Evolutionary conservation across 192 early-diverging fungal species (phyloP), one percentile per base, ranked within the genome.

Genomic region (Coemansia sp.): DNA sequence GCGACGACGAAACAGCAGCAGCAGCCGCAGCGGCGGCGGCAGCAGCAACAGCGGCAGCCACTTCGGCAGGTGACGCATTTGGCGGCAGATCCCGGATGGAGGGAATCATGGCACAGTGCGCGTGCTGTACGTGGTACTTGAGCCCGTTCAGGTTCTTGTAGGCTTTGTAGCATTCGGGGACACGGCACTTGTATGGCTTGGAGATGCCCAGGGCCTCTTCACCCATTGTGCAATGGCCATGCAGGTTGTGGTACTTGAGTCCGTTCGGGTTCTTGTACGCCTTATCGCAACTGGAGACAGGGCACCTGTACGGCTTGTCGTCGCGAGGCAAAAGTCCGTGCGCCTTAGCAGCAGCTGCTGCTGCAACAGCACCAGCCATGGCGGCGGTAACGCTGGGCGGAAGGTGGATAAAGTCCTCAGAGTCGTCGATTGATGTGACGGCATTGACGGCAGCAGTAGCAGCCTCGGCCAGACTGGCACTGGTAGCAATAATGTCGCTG

Each of bases 211-310:
- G 86, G 40, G 84, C 81, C 16, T 91, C 92, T 39, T 88, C 88
- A 50, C 70, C 72, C 45, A 81, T 53, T 43, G 76, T 85, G 75
- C 92, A 92, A 75, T 99, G 97, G 16, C 95, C 95, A 71, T 99
- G 97, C 63, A 92, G 86, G 70, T 96, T 93, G 75, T 98, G 97
- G 85, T 99, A 98, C 78, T 99, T 99, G 58, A 98, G 86, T 9
- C 96, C 96, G 59, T 97, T 97, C 32, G 97, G 95, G 80, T 99
- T 99, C 84, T 99, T 99, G 86, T 99, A 99, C 8, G 94, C 89
- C 81, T 98, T 98, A 63, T 87, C 89, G 84, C 97, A 98, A 7
- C 94, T 94, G 7, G 73, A 72, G 6, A 95, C 83, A 15, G 92
- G 85, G 75, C 96, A 98, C 63, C 91, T 89, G 84, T 96, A 96